phyloP scores from a whole-genome alignment of 2,329 filamentous ascomycete genomes.

The Fusarium chlamydosporum region DNA sequence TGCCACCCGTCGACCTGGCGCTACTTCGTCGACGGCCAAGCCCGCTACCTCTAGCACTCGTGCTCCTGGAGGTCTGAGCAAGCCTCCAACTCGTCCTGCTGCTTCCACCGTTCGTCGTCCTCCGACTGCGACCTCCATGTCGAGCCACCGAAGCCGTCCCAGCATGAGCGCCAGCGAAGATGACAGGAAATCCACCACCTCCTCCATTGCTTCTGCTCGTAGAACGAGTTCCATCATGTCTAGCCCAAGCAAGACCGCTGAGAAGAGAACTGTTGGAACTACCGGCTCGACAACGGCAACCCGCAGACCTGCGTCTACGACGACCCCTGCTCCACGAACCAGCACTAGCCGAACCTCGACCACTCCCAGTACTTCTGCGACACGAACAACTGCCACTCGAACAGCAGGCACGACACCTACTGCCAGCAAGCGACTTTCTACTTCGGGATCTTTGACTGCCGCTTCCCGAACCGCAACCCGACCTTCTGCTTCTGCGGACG shows the following conservation, averaged over 20 bases:
- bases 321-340: conserved; percentile 56
- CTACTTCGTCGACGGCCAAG: conserved; percentile 46
- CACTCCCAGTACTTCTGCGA: conserved; percentile 24
- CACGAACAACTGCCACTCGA: conserved; percentile 53
- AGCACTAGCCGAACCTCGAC: conserved; percentile 50
- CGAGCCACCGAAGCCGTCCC: conserved; percentile 63
- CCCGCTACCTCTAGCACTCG: conserved; percentile 55
- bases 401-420: conserved; percentile 59
- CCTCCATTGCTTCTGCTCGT: conserved; percentile 57
- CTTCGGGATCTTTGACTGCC: conserved; percentile 58
- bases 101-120: conserved; percentile 54
- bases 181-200: conserved; percentile 62
- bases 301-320: conserved; percentile 55
- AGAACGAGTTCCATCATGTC: conserved; percentile 62
- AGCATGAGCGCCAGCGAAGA: conserved; percentile 66
- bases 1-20: conserved; percentile 39
- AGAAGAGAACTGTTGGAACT: conserved; percentile 56
- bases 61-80: conserved; percentile 60
- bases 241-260: conserved; percentile 55
- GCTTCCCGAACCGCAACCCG: conserved; percentile 58
- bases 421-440: conserved; percentile 70
- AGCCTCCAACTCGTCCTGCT: conserved; percentile 65
- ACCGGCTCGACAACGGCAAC: conserved; percentile 52
- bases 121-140: conserved; percentile 56
- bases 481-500: conserved; percentile 58